Evolutionary conservation across 345 rosid species (phyloP), one percentile per base, ranked within the genome.

Genomic region (Fremontodendron californicum): DNA sequence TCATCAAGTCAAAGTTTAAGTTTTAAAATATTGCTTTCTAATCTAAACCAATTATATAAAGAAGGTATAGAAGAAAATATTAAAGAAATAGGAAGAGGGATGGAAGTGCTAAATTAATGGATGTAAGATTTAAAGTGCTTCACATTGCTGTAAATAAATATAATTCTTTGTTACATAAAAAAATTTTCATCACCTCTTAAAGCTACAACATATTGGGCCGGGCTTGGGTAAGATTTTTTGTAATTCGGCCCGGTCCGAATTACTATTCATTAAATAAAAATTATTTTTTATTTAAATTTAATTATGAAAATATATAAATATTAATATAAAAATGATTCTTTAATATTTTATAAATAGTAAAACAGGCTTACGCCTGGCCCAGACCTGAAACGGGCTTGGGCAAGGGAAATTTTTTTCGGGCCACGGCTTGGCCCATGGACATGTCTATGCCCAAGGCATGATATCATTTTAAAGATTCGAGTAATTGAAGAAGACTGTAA

Each of bases 401-500:
- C n/a, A n/a, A n/a, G n/a, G n/a, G n/a, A n/a, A n/a, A n/a, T n/a
- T n/a, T n/a, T n/a, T n/a, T n/a, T n/a, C n/a, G n/a, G n/a, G n/a
- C n/a, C n/a, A n/a, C n/a, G n/a, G n/a, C n/a, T n/a, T n/a, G n/a
- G n/a, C n/a, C n/a, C n/a, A n/a, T n/a, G n/a, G n/a, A n/a, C n/a
- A n/a, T n/a, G n/a, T n/a, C n/a, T n/a, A n/a, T 51, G 43, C 71
- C 43, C 9, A 33, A 63, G 45, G 58, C 29, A 46, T 46, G 39
- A 13, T 62, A 71, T 72, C 60, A 0, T 77, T 75, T 19, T 57
- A n/a, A 71, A 79, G 23, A 69, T 65, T 71, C 49, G 46, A 71
- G 80, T 79, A 65, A 84, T 71, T 81, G 82, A 80, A 75, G 85
- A 84, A 80, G 81, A 82, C 66, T 63, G 69, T 72, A 62, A 79